A percentile compares a stretch with the other conserved stretches of the same genome.
Conservation (phyloP, 257 asterid genomes). For the Solanum bukasovii region DNA sequence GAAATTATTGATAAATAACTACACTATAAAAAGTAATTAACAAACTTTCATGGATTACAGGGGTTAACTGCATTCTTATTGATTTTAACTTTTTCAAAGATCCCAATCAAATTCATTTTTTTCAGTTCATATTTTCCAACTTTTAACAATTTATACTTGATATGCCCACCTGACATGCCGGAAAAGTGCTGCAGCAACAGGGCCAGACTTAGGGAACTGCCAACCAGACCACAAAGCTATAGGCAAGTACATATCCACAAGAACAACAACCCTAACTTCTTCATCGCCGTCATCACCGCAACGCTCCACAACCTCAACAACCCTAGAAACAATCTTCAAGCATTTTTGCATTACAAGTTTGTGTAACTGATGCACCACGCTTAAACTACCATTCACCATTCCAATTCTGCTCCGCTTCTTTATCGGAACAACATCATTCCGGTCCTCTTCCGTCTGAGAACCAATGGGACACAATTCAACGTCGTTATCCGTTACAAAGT, state of each 20-base stretch:
- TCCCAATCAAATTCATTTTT: neutral
- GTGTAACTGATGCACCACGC: slow-evolving; percentile 63
- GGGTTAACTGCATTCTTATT: neutral
- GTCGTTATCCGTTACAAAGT: slow-evolving; percentile 30
- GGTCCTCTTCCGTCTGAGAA: neutral
- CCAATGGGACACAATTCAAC: slow-evolving; percentile 34
- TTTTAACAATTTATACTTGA: neutral
- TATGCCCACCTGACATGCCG: slow-evolving; percentile 64
- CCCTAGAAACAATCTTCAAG: slow-evolving; percentile 41
- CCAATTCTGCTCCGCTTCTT: slow-evolving; percentile 56
- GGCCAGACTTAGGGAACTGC: slow-evolving; percentile 67
- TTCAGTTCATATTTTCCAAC: neutral
- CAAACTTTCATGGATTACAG: neutral
- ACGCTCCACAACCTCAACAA: slow-evolving; percentile 20
- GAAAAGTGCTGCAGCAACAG: slow-evolving; percentile 58
- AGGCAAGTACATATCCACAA: slow-evolving; percentile 85
- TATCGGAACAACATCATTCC: slow-evolving; percentile 1
- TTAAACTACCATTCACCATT: slow-evolving; percentile 68
- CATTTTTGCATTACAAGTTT: slow-evolving; percentile 50
- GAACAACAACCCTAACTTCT: slow-evolving; percentile 52
- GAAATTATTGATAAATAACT: neutral
- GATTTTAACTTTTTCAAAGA: neutral
- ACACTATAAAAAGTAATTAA: neutral
- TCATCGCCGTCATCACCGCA: neutral
- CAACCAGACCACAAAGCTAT: slow-evolving; percentile 68